Conservation (phyloP, 192 early-diverging fungal genomes). For the Rhizophagus prolifer region DNA sequence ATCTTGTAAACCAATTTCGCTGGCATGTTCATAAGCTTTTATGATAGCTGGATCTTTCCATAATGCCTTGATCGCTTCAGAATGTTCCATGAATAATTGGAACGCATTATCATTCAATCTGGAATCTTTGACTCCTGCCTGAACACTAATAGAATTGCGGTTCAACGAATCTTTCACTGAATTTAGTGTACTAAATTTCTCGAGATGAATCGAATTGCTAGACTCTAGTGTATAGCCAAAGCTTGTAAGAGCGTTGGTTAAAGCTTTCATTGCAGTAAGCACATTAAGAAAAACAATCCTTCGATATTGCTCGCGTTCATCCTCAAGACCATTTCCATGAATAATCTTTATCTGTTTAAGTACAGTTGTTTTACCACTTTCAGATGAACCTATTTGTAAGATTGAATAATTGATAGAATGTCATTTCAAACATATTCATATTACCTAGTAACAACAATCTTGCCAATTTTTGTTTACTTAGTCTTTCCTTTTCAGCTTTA, state of each 20-base stretch:
- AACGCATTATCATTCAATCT: conserved; percentile 37
- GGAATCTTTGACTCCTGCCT: conserved; percentile 34
- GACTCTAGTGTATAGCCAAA: conserved; percentile 35
- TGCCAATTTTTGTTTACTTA: conserved; percentile 34
- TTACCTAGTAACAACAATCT: conserved; percentile 47
- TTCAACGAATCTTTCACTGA: conserved; percentile 35
- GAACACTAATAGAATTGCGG: conserved; percentile 38
- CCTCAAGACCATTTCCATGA: conserved; percentile 39
- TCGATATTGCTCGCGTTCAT: conserved; percentile 43
- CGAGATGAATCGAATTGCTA: conserved; percentile 36
- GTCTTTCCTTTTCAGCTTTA: conserved; percentile 44
- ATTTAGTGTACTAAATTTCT: conserved; percentile 27
- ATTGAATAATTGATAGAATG: background rate
- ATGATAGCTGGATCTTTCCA: conserved; percentile 46
- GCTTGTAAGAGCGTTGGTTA: conserved; percentile 33
- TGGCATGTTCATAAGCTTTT: conserved; percentile 32
- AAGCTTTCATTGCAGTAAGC: conserved; percentile 45
- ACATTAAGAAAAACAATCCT: conserved; percentile 43
- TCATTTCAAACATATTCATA: background rate
- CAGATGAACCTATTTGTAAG: conserved; percentile 50
- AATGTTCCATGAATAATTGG: conserved; percentile 39
- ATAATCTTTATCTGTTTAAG: conserved; percentile 43
- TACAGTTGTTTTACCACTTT: conserved; percentile 65
- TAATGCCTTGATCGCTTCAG: conserved; percentile 42
- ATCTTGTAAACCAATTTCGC: conserved; percentile 48